These are phyloP conservation scores for Globisporangium canariense DNA, from an alignment of 352 stramenopile genomes.

Conservation along the genomic window DNA sequence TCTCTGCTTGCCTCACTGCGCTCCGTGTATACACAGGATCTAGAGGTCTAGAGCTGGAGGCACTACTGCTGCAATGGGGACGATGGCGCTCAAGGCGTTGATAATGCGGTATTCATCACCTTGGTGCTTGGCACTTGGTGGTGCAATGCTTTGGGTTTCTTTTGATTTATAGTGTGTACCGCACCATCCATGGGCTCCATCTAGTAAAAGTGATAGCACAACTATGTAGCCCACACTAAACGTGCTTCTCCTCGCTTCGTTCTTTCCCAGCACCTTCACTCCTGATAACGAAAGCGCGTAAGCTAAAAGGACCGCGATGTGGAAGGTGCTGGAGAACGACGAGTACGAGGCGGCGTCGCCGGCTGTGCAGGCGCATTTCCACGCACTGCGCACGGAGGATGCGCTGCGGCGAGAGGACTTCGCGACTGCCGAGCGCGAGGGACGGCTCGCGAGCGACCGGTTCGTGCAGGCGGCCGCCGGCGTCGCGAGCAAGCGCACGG, in stretches of 20 bases:
- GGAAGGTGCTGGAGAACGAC: conserved; percentile 59
- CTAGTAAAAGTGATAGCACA: neutral
- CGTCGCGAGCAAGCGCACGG: conserved; percentile 61
- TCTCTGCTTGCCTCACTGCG: no score
- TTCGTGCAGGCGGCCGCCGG: conserved; percentile 60
- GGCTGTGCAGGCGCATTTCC: conserved; percentile 79
- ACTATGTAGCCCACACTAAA: conserved; percentile 3
- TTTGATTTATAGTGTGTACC: no score
- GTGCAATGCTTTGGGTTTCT: no score
- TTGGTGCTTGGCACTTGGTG: no score
- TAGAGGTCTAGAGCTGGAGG: no score
- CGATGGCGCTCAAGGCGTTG: no score
- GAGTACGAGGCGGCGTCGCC: conserved; percentile 70
- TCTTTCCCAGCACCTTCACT: neutral
- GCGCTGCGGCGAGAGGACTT: conserved; percentile 55
- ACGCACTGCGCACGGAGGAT: conserved; percentile 66
- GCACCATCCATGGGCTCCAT: no score
- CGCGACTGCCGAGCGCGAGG: conserved; percentile 57
- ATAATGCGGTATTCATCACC: no score
- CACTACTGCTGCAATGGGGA: no score
- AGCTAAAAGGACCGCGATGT: conserved; percentile 24
- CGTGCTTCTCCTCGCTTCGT: neutral
- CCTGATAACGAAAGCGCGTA: conserved; percentile 7
- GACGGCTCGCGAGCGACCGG: conserved; percentile 59
- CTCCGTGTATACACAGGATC: no score